Percentiles rank a stretch among this genome's conserved stretches.
Conservation (phyloP, 257 asterid genomes). For the Solanum pinnatisectum region DNA sequence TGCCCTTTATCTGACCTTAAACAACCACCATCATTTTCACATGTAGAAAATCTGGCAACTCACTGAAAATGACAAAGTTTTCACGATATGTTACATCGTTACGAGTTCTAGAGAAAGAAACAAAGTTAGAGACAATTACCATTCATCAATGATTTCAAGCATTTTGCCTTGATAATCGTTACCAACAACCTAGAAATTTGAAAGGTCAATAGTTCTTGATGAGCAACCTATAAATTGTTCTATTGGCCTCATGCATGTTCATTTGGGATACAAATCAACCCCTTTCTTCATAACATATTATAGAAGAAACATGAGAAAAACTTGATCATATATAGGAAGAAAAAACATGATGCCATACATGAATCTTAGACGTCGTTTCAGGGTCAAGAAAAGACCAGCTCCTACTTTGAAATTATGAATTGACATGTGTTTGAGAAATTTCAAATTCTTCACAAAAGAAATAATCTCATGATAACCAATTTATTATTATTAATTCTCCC, state of each 20-base stretch:
- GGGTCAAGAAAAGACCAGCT: conserved; percentile 23
- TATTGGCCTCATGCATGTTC: too few species aligned
- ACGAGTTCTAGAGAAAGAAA: not conserved
- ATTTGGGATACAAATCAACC: not conserved
- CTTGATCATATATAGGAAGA: not conserved
- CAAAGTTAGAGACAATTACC: conserved; percentile 11
- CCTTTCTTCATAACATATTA: not conserved
- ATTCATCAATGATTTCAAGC: conserved; percentile 39
- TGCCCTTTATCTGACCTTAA: conserved; percentile 48
- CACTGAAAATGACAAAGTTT: conserved; percentile 14
- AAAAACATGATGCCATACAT: conserved; percentile 16
- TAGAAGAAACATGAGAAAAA: not conserved
- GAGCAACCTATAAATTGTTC: not conserved
- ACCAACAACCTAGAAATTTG: conserved; percentile 40
- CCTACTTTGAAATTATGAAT: too few species aligned
- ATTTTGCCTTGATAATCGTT: conserved; percentile 31
- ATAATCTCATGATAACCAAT: too few species aligned
- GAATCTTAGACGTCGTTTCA: conserved; percentile 38
- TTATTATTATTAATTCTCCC: too few species aligned
- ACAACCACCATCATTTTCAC: conserved; percentile 46
- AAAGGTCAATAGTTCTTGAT: not conserved
- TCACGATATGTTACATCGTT: not conserved
- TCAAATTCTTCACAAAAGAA: too few species aligned
- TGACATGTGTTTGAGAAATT: too few species aligned
- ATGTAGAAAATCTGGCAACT: conserved; percentile 42